Base-by-base conservation (phyloP, 2,329 filamentous ascomycete species). In the Aspergillus puulaauensis region DNA sequence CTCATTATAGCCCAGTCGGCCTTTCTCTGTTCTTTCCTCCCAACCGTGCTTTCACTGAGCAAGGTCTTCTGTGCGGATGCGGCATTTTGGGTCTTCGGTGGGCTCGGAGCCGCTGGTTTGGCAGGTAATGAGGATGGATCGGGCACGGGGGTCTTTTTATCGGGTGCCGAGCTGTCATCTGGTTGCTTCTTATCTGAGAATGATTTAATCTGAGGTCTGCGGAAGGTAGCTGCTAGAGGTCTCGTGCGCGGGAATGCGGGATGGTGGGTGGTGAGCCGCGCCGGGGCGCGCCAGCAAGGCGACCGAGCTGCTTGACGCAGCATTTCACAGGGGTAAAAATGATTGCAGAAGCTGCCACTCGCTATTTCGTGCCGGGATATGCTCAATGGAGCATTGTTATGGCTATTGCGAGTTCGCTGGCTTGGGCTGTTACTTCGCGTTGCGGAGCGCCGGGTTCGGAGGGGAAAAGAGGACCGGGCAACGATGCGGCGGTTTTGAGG, bases 1-100 rank as follows among this genome's bases (percentile, higher is more conserved):
- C 90, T 96, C 82, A 99, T 95, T 65, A 99, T 99, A 48, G 93
- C 93, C 93, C 93, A 97, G 71, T 99, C 95, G 8, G 93, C 93
- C 77, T 93, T 96, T 67, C 95, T 86, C 82, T 99, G 96, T 77
- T 97, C 91, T 67, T 93, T 87, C 19, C 86, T 88, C 51, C 86
- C 86, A 70, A 85, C 71, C 1, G 85, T 87, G 60, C 89, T 83
- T 69, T 89, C 81, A 12, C 82, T 77, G 19, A 90, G 83, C 44
- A 93, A 75, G 31, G 85, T 81, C 65, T 88, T 86, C 58, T 76
- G 75, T 46, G 67, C 59, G n/a, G 67, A 50, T 48, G 70, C 68
- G 31, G 65, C 66, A 59, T 67, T 66, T 19, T 58, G 63, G 44
- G 56, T 56, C 51, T 59, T 61, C 54, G 68, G 64, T 27, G 68